Evolutionary conservation across 2,329 filamentous ascomycete species (phyloP).

Genomic region (Trichoderma sp.): DNA sequence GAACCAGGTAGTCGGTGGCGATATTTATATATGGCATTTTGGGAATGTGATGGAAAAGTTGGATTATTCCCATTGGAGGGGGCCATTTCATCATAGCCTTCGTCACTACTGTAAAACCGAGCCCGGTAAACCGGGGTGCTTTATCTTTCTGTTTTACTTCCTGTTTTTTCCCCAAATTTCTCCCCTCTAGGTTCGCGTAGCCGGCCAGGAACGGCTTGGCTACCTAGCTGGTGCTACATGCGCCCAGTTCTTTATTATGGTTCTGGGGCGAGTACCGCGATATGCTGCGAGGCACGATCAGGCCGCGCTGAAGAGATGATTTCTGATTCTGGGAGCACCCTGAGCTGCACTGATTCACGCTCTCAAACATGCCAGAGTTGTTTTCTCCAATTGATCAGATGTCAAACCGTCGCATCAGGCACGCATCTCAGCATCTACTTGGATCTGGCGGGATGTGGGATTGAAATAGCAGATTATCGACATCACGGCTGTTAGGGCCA

Average conservation of each 20-base stretch:
- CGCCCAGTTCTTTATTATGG: background rate
- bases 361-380: background rate
- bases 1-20: background rate
- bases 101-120: background rate
- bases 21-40: background rate
- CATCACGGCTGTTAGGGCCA: constrained; percentile 4
- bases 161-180: background rate
- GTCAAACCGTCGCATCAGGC: background rate
- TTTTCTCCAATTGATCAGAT: background rate
- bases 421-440: background rate
- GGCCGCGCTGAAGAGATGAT: background rate
- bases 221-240: background rate
- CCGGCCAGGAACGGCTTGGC: background rate
- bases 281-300: background rate
- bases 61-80: background rate
- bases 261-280: background rate
- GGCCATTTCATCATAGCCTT: background rate
- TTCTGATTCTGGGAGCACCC: background rate
- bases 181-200: background rate
- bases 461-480: background rate
- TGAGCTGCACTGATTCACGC: background rate
- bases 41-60: background rate
- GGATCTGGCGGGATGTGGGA: background rate
- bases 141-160: no score
- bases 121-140: background rate